Evolutionary conservation across 345 rosid genomes (phyloP).

Genomic region (Eucalyptus tenuipes): DNA sequence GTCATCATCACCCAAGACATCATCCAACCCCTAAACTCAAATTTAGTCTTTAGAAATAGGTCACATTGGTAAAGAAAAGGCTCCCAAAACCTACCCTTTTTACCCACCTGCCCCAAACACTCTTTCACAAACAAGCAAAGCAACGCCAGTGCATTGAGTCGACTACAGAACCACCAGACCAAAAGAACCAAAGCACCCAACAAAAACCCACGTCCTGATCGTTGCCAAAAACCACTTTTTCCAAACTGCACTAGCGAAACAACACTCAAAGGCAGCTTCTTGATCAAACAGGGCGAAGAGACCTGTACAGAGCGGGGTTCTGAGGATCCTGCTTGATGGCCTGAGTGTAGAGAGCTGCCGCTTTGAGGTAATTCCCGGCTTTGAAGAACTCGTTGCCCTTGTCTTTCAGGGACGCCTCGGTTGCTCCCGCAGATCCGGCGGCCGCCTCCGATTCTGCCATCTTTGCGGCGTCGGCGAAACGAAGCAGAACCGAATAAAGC

Average conservation of each 20-base stretch:
- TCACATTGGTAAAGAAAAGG: neutral
- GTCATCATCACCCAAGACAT: neutral
- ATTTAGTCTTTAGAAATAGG: neutral
- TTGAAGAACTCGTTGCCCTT: constrained; percentile 93
- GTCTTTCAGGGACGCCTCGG: constrained; percentile 56
- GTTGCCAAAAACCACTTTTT: neutral
- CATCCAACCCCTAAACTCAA: neutral
- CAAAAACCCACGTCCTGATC: neutral
- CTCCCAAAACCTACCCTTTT: neutral
- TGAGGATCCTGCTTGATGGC: constrained; percentile 93
- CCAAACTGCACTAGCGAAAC: neutral
- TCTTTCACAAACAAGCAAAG: neutral
- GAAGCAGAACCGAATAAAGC: neutral
- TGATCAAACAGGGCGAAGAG: neutral
- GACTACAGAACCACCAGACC: neutral
- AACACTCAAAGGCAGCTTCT: neutral
- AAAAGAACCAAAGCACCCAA: neutral
- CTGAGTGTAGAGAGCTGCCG: constrained; percentile 96
- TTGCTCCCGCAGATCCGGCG: constrained; percentile 31
- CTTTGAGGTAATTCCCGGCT: constrained; percentile 93
- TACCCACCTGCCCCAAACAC: neutral
- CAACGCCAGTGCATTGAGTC: neutral
- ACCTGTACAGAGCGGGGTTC: constrained; percentile 90
- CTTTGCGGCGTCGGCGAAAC: neutral
- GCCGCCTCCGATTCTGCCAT: constrained; percentile 29